Conservation (phyloP, 2,329 filamentous ascomycete species). For the Exophiala spinifera region DNA sequence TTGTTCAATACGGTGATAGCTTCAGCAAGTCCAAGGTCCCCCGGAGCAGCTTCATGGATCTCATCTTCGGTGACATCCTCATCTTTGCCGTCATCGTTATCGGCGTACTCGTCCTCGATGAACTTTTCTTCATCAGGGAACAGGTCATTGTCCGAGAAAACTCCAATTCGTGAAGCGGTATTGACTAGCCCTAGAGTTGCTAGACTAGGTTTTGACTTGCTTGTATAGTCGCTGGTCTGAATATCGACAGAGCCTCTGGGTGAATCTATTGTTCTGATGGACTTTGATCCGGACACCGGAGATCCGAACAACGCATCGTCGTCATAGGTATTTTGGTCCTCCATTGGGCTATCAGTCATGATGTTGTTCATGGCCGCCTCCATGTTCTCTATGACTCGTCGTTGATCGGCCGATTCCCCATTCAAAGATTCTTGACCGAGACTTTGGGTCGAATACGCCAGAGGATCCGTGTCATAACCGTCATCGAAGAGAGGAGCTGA, state of each 20-base stretch:
- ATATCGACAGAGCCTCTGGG: slow-evolving; percentile 62
- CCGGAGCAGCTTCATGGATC: slow-evolving; percentile 90
- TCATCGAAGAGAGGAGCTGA: slow-evolving; percentile 72
- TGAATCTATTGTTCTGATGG: slow-evolving; percentile 58
- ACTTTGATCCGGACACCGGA: slow-evolving; percentile 50
- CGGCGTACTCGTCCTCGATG: slow-evolving; percentile 79
- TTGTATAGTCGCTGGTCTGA: slow-evolving; percentile 45
- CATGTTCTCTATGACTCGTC: slow-evolving; percentile 83
- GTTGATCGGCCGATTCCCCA: slow-evolving; percentile 61
- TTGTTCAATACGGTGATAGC: slow-evolving; percentile 83
- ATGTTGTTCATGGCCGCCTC: slow-evolving; percentile 90
- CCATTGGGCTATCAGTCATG: slow-evolving; percentile 69
- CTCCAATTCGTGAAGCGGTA: slow-evolving; percentile 79
- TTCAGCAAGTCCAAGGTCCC: slow-evolving; percentile 88
- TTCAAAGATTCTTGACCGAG: slow-evolving; percentile 66
- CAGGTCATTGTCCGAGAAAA: slow-evolving; percentile 87
- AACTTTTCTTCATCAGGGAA: slow-evolving; percentile 87
- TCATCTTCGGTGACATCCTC: slow-evolving; percentile 67
- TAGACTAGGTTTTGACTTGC: slow-evolving; percentile 73
- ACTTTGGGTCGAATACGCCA: slow-evolving; percentile 75
- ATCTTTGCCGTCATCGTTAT: slow-evolving; percentile 57
- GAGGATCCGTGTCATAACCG: slow-evolving; percentile 66
- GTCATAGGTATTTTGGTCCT: slow-evolving; percentile 37
- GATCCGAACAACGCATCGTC: slow-evolving; percentile 36
- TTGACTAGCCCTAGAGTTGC: slow-evolving; percentile 89